Conservation (phyloP, 2,329 filamentous ascomycete genomes). For the Atkinsonella hypoxylon region DNA sequence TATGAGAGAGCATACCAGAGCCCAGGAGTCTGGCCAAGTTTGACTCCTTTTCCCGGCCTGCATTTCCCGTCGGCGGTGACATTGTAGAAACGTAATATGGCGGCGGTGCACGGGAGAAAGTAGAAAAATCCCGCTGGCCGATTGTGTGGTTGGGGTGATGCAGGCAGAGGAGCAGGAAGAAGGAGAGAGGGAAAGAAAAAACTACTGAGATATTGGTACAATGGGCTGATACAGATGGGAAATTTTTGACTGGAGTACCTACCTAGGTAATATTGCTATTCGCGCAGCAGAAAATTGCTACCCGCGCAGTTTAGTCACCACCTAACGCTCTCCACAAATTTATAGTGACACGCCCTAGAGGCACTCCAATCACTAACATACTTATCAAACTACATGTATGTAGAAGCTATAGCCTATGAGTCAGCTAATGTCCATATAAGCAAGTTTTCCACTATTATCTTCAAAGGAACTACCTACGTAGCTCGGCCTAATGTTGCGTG, state of each 20-base stretch:
- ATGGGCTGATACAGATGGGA: conserved; percentile 1
- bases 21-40: conserved; percentile 78
- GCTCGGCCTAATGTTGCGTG: too few species aligned
- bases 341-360: too few species aligned
- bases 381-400: too few species aligned
- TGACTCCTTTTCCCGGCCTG: conserved; percentile 63
- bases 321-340: too few species aligned
- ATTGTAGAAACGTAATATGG: conserved; percentile 27
- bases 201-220: not conserved
- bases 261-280: too few species aligned
- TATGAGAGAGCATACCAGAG: conserved; percentile 54
- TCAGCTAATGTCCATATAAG: too few species aligned
- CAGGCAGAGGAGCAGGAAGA: not conserved
- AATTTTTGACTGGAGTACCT: conserved; percentile 8
- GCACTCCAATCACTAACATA: too few species aligned
- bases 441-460: too few species aligned
- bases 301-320: too few species aligned
- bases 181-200: not conserved
- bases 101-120: not conserved
- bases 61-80: conserved; percentile 43
- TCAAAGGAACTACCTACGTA: too few species aligned
- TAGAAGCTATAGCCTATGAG: too few species aligned
- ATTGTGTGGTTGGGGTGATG: not conserved
- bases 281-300: too few species aligned
- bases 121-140: conserved; percentile 1